Evolutionary conservation across 306 rosid genomes (phyloP).

Genomic region (Corylus americana): DNA sequence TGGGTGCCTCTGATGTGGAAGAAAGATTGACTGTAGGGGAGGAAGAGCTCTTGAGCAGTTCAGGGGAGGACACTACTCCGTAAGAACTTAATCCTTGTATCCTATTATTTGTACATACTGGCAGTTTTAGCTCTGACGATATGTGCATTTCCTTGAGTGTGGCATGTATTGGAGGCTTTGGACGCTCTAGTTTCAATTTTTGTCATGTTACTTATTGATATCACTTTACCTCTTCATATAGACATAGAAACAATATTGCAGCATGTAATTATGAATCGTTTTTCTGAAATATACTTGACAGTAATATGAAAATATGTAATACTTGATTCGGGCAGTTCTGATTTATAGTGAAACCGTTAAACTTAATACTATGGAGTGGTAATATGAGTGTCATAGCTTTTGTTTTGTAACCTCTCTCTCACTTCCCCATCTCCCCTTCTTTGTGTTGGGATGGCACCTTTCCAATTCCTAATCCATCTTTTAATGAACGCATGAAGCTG

Average conservation of each 20-base stretch:
- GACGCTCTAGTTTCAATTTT: background rate
- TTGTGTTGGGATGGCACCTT: background rate
- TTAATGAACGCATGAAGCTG: background rate
- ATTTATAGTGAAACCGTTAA: background rate
- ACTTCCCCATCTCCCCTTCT: background rate
- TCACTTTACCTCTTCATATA: background rate
- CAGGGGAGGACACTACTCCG: slow-evolving; percentile 36
- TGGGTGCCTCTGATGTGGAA: slow-evolving; percentile 41
- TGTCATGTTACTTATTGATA: background rate
- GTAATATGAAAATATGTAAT: background rate
- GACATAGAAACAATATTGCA: background rate
- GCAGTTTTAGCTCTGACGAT: background rate
- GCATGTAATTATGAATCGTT: background rate
- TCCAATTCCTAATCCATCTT: background rate
- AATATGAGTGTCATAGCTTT: background rate
- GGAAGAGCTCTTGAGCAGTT: slow-evolving; percentile 21
- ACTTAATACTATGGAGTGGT: background rate
- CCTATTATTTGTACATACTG: slow-evolving; percentile 5
- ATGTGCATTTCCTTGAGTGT: background rate
- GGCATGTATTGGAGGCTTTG: background rate
- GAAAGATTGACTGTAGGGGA: slow-evolving; percentile 35
- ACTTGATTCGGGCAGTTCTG: background rate
- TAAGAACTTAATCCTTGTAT: slow-evolving; percentile 34
- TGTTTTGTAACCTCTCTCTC: background rate
- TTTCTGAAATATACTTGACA: background rate